Evolutionary conservation across 306 rosid genomes (phyloP).

Genomic region (Fagus crenata): DNA sequence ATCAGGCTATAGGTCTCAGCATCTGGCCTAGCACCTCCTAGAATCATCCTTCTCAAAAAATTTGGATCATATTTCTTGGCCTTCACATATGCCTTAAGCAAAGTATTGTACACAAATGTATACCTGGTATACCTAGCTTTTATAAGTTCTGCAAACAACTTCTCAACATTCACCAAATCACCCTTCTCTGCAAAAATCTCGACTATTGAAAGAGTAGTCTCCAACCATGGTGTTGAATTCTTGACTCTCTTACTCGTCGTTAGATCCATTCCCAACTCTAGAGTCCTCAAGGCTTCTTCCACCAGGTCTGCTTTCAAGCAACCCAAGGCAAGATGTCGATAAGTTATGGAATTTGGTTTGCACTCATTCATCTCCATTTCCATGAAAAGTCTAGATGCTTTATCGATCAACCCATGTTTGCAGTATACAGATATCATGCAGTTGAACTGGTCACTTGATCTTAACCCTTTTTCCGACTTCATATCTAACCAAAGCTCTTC

Average conservation of each 20-base stretch:
- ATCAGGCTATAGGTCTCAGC: slow-evolving; percentile 85
- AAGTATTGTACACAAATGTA: slow-evolving; percentile 77
- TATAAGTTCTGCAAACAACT: slow-evolving; percentile 64
- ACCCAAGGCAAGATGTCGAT: slow-evolving; percentile 71
- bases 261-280: slow-evolving; percentile 54
- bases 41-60: slow-evolving; percentile 80
- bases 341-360: slow-evolving; percentile 85
- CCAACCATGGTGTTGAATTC: slow-evolving; percentile 86
- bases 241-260: slow-evolving; percentile 49
- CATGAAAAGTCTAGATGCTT: slow-evolving; percentile 57
- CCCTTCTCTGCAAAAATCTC: slow-evolving; percentile 73
- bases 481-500: slow-evolving; percentile 88
- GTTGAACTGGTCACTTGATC: slow-evolving; percentile 71
- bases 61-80: slow-evolving; percentile 77
- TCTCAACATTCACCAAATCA: slow-evolving; percentile 69
- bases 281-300: slow-evolving; percentile 70
- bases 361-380: slow-evolving; percentile 57
- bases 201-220: slow-evolving; percentile 70
- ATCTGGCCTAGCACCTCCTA: slow-evolving; percentile 90
- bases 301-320: slow-evolving; percentile 73
- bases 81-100: slow-evolving; percentile 84
- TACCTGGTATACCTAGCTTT: slow-evolving; percentile 70
- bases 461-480: slow-evolving; percentile 59
- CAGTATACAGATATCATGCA: slow-evolving; percentile 70
- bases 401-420: slow-evolving; percentile 64